Evolutionary conservation across 768 basidiomycete species (phyloP).

Genomic region (Tricholoma sp.): DNA sequence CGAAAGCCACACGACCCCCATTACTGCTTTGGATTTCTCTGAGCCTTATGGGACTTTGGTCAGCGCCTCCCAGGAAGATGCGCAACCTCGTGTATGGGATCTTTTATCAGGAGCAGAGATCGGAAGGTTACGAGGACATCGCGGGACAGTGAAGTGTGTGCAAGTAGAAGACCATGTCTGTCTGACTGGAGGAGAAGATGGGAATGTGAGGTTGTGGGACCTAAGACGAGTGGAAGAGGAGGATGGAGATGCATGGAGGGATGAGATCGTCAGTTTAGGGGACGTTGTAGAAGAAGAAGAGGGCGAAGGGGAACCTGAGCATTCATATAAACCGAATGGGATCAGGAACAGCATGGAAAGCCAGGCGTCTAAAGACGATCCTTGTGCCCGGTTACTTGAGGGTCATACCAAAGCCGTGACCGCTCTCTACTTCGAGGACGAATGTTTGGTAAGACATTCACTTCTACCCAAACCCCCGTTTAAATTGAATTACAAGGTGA

Average conservation of each 20-base stretch:
- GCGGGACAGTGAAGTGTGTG: conserved; percentile 76
- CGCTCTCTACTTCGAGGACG: conserved; percentile 91
- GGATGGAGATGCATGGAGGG: conserved; percentile 54
- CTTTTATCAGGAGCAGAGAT: conserved; percentile 84
- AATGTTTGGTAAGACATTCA: conserved; percentile 70
- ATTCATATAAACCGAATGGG: conserved; percentile 31
- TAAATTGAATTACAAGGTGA: conserved; percentile 57
- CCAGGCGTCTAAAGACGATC: conserved; percentile 39
- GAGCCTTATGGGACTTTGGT: conserved; percentile 96
- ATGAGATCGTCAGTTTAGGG: conserved; percentile 51
- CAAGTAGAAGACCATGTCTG: conserved; percentile 93
- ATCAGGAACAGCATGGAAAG: conserved; percentile 34
- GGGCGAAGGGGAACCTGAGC: conserved; percentile 39
- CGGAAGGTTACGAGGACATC: conserved; percentile 79
- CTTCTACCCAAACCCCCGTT: conserved; percentile 3
- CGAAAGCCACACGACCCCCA: conserved; percentile 71
- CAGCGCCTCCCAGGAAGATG: conserved; percentile 79
- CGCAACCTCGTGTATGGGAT: conserved; percentile 92
- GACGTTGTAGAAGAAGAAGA: conserved; percentile 66
- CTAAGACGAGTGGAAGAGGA: conserved; percentile 77
- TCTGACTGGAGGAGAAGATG: conserved; percentile 87
- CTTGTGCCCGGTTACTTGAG: conserved; percentile 73
- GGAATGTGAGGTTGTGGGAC: conserved; percentile 87
- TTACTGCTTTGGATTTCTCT: conserved; percentile 89
- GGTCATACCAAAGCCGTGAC: conserved; percentile 94